Conservation (phyloP, 805 yeast genomes). For the Starmera dryadoides region DNA sequence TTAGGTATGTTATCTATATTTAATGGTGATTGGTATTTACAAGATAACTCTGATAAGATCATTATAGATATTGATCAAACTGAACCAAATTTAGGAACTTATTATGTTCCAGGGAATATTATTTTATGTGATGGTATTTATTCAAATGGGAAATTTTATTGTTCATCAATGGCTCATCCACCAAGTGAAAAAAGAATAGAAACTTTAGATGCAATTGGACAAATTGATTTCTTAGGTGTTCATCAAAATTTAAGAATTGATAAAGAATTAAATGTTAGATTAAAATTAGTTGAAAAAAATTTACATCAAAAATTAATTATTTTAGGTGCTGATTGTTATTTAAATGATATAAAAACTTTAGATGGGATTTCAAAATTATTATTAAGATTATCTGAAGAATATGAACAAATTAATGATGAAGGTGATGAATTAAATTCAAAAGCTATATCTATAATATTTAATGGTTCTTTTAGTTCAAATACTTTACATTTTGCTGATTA, state of each 20-base stretch:
- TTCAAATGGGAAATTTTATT: conserved; percentile 62
- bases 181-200: conserved; percentile 71
- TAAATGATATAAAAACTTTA: conserved; percentile 53
- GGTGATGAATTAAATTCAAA: conserved; percentile 5
- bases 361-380: conserved; percentile 65
- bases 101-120: conserved; percentile 67
- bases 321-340: conserved; percentile 66
- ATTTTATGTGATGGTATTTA: conserved; percentile 83
- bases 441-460: conserved; percentile 68
- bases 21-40: conserved; percentile 66
- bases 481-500: conserved; percentile 59
- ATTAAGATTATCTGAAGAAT: conserved; percentile 40
- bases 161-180: conserved; percentile 76
- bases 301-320: conserved; percentile 57
- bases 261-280: conserved; percentile 43
- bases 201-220: conserved; percentile 68
- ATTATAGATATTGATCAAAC: conserved; percentile 54
- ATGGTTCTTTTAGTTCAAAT: conserved; percentile 70
- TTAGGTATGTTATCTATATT: conserved; percentile 69
- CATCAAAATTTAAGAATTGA: conserved; percentile 53
- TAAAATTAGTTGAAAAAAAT: conserved; percentile 50
- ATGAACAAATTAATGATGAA: conserved; percentile 21
- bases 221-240: conserved; percentile 59
- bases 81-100: conserved; percentile 55
- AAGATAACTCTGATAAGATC: conserved; percentile 74